Conservation (phyloP, 2,329 filamentous ascomycete species). For the Cladophialophora carrionii region DNA sequence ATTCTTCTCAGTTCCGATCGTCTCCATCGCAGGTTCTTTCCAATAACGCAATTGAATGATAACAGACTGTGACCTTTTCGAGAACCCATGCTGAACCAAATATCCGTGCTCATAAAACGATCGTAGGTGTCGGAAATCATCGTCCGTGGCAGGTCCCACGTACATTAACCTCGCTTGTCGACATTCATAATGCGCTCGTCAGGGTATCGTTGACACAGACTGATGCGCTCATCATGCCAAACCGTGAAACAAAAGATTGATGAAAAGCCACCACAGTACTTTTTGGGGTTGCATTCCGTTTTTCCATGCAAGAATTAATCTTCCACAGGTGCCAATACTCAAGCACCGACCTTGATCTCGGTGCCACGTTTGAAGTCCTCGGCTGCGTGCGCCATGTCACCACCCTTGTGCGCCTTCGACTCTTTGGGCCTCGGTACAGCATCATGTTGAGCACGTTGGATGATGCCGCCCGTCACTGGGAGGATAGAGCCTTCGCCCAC, state of each 20-base stretch:
- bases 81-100: constrained; percentile 12
- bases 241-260: constrained; percentile 15
- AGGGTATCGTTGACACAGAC: constrained; percentile 17
- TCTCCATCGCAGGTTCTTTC: constrained; percentile 3
- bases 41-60: constrained; percentile 7
- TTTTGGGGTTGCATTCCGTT: constrained; percentile 1
- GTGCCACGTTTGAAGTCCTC: constrained; percentile 32
- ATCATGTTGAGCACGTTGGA: constrained; percentile 71
- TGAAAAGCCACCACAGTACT: constrained; percentile 15
- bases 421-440: constrained; percentile 42
- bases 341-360: constrained; percentile 26
- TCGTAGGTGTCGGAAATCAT: constrained; percentile 25
- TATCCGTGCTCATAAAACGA: constrained; percentile 24
- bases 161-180: constrained; percentile 16
- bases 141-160: constrained; percentile 8
- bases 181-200: constrained; percentile 19
- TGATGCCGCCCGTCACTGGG: constrained; percentile 89
- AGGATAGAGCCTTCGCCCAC: constrained; percentile 74
- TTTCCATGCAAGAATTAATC: constrained; percentile 6
- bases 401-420: constrained; percentile 30
- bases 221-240: constrained; percentile 20
- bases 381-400: constrained; percentile 34
- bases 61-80: background rate
- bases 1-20: constrained; percentile 13
- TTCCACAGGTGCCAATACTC: background rate